A percentile compares a stretch with the other conserved stretches of the same genome.
phyloP scores from a whole-genome alignment of 2,329 filamentous ascomycete genomes.

The Fusarium pseudograminearum region DNA sequence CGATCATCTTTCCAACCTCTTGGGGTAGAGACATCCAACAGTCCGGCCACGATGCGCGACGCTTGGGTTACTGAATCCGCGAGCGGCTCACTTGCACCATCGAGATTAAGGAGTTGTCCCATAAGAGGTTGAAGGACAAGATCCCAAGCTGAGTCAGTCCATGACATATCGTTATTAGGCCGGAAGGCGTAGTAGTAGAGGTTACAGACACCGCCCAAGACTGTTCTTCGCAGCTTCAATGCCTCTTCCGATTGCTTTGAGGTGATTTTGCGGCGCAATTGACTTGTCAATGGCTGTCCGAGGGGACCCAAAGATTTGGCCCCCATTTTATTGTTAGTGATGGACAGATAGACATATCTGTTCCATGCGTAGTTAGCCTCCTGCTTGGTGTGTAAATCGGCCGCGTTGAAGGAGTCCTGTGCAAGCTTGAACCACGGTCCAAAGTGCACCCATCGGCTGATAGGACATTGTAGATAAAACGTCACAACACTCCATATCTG shows the following conservation, averaged over 20 bases:
- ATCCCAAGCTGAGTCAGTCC: constrained; percentile 84
- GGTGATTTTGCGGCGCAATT: constrained; percentile 73
- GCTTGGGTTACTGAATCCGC: constrained; percentile 69
- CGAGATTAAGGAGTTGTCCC: constrained; percentile 62
- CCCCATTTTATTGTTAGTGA: constrained; percentile 70
- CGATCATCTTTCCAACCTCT: constrained; percentile 81
- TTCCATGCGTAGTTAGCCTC: constrained; percentile 90
- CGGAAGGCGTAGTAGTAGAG: constrained; percentile 86
- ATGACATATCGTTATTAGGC: constrained; percentile 72
- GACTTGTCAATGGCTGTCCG: constrained; percentile 74
- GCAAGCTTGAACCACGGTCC: constrained; percentile 81
- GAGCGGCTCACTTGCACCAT: constrained; percentile 53
- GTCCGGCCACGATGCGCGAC: constrained; percentile 75
- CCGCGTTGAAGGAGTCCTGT: constrained; percentile 85
- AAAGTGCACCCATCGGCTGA: constrained; percentile 78
- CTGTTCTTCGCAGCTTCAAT: constrained; percentile 62
- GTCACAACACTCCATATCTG: constrained; percentile 90
- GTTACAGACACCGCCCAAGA: constrained; percentile 79
- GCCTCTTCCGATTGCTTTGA: constrained; percentile 67
- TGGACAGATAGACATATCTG: constrained; percentile 80
- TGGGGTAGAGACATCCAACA: constrained; percentile 71
- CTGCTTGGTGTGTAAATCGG: constrained; percentile 75
- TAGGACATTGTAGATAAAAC: constrained; percentile 77
- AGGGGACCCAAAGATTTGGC: constrained; percentile 59
- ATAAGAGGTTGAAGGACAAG: constrained; percentile 76